These are phyloP conservation scores for Sporothrix mexicana DNA, from an alignment of 2,329 filamentous ascomycete genomes.

Conservation along the genomic window DNA sequence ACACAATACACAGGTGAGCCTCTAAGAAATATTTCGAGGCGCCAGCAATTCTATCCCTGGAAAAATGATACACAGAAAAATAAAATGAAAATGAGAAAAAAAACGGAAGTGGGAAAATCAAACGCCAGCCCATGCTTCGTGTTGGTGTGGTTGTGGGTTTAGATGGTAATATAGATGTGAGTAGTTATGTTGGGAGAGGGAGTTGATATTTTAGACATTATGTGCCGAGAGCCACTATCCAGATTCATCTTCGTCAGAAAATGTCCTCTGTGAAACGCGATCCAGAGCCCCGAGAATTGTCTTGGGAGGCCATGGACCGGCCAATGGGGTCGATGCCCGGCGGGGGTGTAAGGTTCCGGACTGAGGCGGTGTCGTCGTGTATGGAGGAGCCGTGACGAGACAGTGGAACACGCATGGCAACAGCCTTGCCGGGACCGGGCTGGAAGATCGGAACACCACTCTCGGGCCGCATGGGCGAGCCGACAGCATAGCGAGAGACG, in stretches of 20 bases:
- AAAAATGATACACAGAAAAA: not conserved
- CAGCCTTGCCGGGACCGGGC: conserved; percentile 64
- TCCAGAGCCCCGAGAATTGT: conserved; percentile 37
- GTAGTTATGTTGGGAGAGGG: not conserved
- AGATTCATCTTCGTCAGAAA: not conserved
- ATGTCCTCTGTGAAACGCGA: conserved; percentile 40
- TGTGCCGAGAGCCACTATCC: not conserved
- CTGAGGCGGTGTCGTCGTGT: conserved; percentile 38
- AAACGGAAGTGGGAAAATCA: conserved; percentile 24
- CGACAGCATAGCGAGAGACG: conserved; percentile 55
- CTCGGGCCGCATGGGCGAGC: conserved; percentile 63
- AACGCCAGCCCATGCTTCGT: conserved; percentile 35
- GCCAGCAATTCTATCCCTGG: not conserved
- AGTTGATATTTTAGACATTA: conserved; percentile 22
- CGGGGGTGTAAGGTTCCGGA: conserved; percentile 31
- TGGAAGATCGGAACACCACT: conserved; percentile 67
- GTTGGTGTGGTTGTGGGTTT: conserved; percentile 4
- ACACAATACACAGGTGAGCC: conserved; percentile 2
- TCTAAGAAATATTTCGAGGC: not conserved
- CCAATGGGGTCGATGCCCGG: conserved; percentile 36
- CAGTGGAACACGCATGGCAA: conserved; percentile 54
- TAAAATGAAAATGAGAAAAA: not conserved
- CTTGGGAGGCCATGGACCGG: conserved; percentile 36
- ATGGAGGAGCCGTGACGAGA: conserved; percentile 60
- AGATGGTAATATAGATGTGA: not conserved